Evolutionary conservation across 2,329 filamentous ascomycete genomes (phyloP).

Genomic region (Hypoxylon sp.): DNA sequence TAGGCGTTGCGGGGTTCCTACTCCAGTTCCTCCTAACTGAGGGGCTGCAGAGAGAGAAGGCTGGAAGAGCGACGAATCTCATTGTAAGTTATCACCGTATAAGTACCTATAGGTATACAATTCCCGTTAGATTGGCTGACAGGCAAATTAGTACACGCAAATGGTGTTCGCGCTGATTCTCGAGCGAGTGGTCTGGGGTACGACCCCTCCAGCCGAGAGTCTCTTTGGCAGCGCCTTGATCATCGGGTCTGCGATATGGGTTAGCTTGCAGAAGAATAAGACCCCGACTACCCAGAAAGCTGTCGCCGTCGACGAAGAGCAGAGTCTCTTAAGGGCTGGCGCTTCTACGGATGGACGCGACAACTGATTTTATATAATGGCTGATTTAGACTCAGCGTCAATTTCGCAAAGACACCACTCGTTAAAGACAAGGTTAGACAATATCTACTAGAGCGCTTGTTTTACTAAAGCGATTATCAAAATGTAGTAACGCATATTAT

Average conservation of each 20-base stretch:
- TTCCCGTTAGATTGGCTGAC: slow-evolving; percentile 16
- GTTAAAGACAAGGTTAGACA: slow-evolving; percentile 2
- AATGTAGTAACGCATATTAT: background rate
- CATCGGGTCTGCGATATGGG: slow-evolving; percentile 60
- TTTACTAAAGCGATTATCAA: background rate
- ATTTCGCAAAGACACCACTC: background rate
- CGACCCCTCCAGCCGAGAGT: slow-evolving; percentile 57
- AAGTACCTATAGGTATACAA: background rate
- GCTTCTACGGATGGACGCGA: slow-evolving; percentile 26
- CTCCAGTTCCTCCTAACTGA: slow-evolving; percentile 84
- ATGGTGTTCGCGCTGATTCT: slow-evolving; percentile 56
- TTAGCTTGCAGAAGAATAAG: slow-evolving; percentile 59
- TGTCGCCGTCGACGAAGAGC: slow-evolving; percentile 56
- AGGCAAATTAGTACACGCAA: slow-evolving; percentile 51
- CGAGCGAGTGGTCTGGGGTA: slow-evolving; percentile 62
- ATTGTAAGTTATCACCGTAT: slow-evolving; percentile 47
- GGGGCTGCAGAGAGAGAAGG: slow-evolving; percentile 78
- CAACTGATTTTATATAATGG: slow-evolving; percentile 21
- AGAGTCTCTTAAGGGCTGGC: slow-evolving; percentile 49
- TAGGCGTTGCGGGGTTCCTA: slow-evolving; percentile 81
- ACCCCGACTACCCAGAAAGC: slow-evolving; percentile 45
- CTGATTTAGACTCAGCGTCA: background rate
- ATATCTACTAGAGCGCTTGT: background rate
- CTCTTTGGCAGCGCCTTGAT: slow-evolving; percentile 59
- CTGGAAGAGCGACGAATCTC: slow-evolving; percentile 57